A percentile compares a stretch with the other conserved stretches of the same genome.
Conservation (phyloP, 306 rosid genomes). For the Rosa lucieae region DNA sequence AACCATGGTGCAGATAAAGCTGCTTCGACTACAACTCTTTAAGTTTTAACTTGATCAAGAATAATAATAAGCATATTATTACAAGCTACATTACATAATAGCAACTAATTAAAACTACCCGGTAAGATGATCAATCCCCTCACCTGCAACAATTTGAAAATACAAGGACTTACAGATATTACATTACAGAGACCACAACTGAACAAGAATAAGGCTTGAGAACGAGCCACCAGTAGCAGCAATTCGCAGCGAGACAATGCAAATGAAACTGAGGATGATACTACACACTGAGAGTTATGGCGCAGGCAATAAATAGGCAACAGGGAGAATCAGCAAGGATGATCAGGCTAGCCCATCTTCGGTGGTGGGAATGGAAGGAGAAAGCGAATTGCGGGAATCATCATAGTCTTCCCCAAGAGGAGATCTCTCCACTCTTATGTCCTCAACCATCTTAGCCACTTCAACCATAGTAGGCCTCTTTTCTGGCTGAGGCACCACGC, state of each 20-base stretch:
- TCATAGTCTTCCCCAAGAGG: slow-evolving; percentile 92
- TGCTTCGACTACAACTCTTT: background rate
- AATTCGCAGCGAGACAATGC: slow-evolving; percentile 51
- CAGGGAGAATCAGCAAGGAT: background rate
- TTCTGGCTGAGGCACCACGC: slow-evolving; percentile 68
- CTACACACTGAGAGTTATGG: background rate
- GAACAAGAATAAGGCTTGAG: slow-evolving; percentile 36
- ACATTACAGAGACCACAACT: slow-evolving; percentile 30
- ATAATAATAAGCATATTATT: slow-evolving; percentile 8
- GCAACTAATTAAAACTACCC: slow-evolving; percentile 25
- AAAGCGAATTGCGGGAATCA: slow-evolving; percentile 79
- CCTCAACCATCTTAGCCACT: slow-evolving; percentile 88
- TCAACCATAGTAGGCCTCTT: slow-evolving; percentile 91
- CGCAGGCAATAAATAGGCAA: background rate
- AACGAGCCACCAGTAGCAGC: slow-evolving; percentile 22
- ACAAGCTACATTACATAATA: slow-evolving; percentile 36
- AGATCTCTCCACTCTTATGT: slow-evolving; percentile 91
- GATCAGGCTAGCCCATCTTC: slow-evolving; percentile 75
- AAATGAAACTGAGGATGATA: slow-evolving; percentile 21
- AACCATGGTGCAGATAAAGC: background rate
- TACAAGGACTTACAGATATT: slow-evolving; percentile 38
- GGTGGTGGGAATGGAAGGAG: slow-evolving; percentile 90
- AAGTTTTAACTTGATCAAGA: background rate
- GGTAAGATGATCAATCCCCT: slow-evolving; percentile 31
- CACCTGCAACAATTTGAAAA: slow-evolving; percentile 26